These are phyloP conservation scores for Priceomyces castillae DNA, from an alignment of 805 yeast genomes.

Conservation along the genomic window DNA sequence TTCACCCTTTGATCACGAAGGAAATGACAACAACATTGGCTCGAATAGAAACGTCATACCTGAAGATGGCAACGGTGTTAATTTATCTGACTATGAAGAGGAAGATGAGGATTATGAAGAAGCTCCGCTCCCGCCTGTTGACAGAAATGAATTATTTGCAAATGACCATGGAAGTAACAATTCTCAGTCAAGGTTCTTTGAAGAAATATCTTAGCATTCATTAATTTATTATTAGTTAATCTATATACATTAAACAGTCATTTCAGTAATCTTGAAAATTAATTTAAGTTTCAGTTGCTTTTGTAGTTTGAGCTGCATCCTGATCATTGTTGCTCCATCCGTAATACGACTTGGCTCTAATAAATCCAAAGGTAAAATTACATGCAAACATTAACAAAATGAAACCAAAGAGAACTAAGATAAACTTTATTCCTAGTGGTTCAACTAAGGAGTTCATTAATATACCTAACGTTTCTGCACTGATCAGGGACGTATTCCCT, in stretches of 20 bases:
- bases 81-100: no score
- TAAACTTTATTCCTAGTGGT: slow-evolving; percentile 63
- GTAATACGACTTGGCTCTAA: slow-evolving; percentile 53
- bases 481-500: slow-evolving; percentile 51
- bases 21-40: background rate
- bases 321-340: slow-evolving; percentile 20
- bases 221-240: background rate
- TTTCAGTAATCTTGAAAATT: background rate
- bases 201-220: slow-evolving; percentile 12
- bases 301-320: background rate
- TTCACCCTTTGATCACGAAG: slow-evolving; percentile 16
- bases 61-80: slow-evolving; percentile 4
- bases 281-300: background rate
- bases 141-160: slow-evolving; percentile 8
- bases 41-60: no score
- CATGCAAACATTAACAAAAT: slow-evolving; percentile 52
- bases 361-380: slow-evolving; percentile 65
- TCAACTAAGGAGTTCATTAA: slow-evolving; percentile 62
- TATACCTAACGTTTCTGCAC: slow-evolving; percentile 62
- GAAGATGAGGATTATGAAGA: slow-evolving; percentile 12
- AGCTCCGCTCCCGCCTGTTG: slow-evolving; percentile 10
- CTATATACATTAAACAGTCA: background rate
- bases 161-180: slow-evolving; percentile 12
- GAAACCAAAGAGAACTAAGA: slow-evolving; percentile 41
- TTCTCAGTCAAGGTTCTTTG: slow-evolving; percentile 22